A percentile compares a stretch with the other conserved stretches of the same genome.
Conservation (phyloP, 768 basidiomycete species). For the Ramaria rubella region DNA sequence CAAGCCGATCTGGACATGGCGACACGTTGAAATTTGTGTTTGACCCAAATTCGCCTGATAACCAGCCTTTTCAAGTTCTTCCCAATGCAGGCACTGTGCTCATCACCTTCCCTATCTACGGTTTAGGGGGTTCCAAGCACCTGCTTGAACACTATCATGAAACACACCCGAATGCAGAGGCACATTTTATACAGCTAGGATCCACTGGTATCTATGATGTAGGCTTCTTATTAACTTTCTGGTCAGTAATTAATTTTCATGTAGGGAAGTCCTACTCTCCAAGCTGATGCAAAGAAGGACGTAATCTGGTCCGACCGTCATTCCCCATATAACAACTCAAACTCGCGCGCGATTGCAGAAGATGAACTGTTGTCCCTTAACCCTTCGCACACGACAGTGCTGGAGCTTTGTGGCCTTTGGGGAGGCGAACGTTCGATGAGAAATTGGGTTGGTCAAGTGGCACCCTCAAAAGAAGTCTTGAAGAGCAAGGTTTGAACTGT, state of each 20-base stretch:
- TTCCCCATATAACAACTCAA: conserved; percentile 35
- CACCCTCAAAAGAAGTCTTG: conserved; percentile 49
- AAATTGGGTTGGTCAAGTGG: conserved; percentile 50
- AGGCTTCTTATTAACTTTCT: conserved; percentile 17
- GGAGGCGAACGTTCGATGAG: conserved; percentile 43
- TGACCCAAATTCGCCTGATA: conserved; percentile 42
- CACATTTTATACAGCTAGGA: conserved; percentile 55
- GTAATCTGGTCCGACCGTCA: conserved; percentile 46
- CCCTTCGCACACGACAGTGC: conserved; percentile 39
- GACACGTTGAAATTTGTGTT: conserved; percentile 49
- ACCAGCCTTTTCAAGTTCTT: conserved; percentile 37
- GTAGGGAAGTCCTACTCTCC: conserved; percentile 27
- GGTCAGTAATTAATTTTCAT: neutral
- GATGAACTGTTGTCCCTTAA: conserved; percentile 45
- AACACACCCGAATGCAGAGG: conserved; percentile 25
- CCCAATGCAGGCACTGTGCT: conserved; percentile 50
- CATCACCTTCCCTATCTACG: conserved; percentile 50
- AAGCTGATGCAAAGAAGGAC: conserved; percentile 12
- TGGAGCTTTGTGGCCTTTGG: conserved; percentile 60
- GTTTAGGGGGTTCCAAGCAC: conserved; percentile 38
- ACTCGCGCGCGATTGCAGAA: conserved; percentile 45
- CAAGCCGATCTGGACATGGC: conserved; percentile 45
- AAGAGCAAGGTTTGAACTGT: conserved; percentile 36
- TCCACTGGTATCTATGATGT: conserved; percentile 59
- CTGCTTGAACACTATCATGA: conserved; percentile 41